Base-by-base conservation (phyloP, 2,329 filamentous ascomycete species). In the Paecilomyces fulvus region DNA sequence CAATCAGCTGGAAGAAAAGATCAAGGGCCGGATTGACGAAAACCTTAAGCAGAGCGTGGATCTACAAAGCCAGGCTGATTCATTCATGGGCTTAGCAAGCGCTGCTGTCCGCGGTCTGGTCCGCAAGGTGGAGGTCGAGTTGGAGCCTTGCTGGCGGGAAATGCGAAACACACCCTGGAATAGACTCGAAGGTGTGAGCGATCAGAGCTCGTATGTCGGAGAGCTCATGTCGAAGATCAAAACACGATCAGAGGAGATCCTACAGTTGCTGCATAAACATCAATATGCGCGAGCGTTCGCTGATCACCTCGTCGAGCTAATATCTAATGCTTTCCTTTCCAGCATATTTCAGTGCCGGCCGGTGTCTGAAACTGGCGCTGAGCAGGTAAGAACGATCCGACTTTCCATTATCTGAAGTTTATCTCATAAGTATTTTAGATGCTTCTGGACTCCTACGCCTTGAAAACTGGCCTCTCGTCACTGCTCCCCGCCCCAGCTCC, bases 151-250 rank as follows among this genome's bases (percentile, higher is more conserved):
- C 14, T 99, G 92, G 94, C 84, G 92, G 56, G 94, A 97, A 76
- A 99, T 99, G 94, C 88, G 87, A 60, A 96, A 96, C 68, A 95
- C 88, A 0, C 89, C 92, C 52, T 99, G 94, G 94, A 89, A 87
- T 71, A 91, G 88, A 61, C 89, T 99, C 79, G 94, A 97, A 64
- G 88, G 83, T 58, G 94, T 96, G 3, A 90, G 90, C 49, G 94
- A 99, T 70, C 91, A 96, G 68, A 96, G 91, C 73, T 86, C 88
- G 0, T 99, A 96, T 65, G 90, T 97, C 25, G 83, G 85, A 8
- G 90, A 95, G 70, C 79, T 99, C 2, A 75, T 96, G 51, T 82
- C 81, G 53, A 83, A 85, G 56, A 81, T 95, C 57, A 89, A 91
- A 67, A 77, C 80, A 3, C 86, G 85, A 61, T 83, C 88, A 12